Evolutionary conservation across 2,329 filamentous ascomycete genomes (phyloP).

Genomic region (Periconia sp.): DNA sequence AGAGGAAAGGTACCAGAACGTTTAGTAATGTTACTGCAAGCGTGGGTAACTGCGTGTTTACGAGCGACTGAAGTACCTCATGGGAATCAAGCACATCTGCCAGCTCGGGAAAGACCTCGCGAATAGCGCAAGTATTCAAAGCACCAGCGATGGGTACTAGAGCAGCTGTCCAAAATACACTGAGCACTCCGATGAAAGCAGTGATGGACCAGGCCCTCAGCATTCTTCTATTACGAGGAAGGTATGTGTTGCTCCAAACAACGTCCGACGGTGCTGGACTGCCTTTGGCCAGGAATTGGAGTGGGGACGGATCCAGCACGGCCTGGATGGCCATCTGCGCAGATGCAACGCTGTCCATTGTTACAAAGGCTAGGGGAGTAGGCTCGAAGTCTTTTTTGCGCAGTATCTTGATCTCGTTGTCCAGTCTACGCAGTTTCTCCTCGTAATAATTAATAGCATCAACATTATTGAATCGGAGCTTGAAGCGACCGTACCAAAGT

Average conservation of each 20-base stretch:
- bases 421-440: slow-evolving; percentile 78
- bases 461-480: slow-evolving; percentile 72
- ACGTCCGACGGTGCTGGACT: slow-evolving; percentile 90
- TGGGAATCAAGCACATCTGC: slow-evolving; percentile 72
- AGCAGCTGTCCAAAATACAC: slow-evolving; percentile 85
- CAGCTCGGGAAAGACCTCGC: slow-evolving; percentile 72
- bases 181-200: slow-evolving; percentile 79
- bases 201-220: slow-evolving; percentile 84
- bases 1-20: slow-evolving; percentile 88
- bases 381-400: slow-evolving; percentile 78
- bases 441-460: slow-evolving; percentile 97
- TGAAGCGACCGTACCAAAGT: slow-evolving; percentile 79
- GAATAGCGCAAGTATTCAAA: slow-evolving; percentile 80
- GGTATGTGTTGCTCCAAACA: slow-evolving; percentile 94
- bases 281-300: slow-evolving; percentile 81
- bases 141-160: slow-evolving; percentile 80
- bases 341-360: slow-evolving; percentile 93
- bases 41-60: slow-evolving; percentile 88
- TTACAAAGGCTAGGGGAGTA: slow-evolving; percentile 89
- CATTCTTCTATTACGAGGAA: slow-evolving; percentile 75
- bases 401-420: slow-evolving; percentile 73
- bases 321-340: slow-evolving; percentile 96
- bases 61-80: slow-evolving; percentile 72
- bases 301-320: slow-evolving; percentile 86
- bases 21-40: slow-evolving; percentile 85